Evolutionary conservation across 2,329 filamentous ascomycete genomes (phyloP).

Genomic region (Phialophora macrospora): DNA sequence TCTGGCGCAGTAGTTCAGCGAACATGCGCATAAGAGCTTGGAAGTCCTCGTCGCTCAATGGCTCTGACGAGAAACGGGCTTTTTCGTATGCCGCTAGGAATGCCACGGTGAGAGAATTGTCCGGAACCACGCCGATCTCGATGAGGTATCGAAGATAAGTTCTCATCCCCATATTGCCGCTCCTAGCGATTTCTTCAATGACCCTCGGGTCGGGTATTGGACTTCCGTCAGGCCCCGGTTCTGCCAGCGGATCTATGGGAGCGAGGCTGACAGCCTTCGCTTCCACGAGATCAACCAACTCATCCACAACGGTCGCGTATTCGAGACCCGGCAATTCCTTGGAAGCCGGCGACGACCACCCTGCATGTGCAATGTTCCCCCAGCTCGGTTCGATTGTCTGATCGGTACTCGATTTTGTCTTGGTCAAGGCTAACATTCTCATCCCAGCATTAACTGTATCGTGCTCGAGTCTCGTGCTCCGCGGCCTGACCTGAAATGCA

Average conservation of each 20-base stretch:
- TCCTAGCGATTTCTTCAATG: slow-evolving; percentile 72
- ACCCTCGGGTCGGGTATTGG: slow-evolving; percentile 53
- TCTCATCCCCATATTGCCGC: slow-evolving; percentile 72
- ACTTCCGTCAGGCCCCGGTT: slow-evolving; percentile 46
- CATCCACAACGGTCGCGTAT: slow-evolving; percentile 78
- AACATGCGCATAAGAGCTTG: slow-evolving; percentile 81
- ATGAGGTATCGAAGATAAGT: slow-evolving; percentile 77
- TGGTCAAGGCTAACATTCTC: slow-evolving; percentile 33
- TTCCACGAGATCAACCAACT: slow-evolving; percentile 88
- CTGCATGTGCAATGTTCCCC: slow-evolving; percentile 83
- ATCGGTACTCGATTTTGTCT: slow-evolving; percentile 31
- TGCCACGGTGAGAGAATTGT: slow-evolving; percentile 54
- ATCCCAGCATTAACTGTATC: slow-evolving; percentile 28
- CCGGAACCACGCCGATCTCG: slow-evolving; percentile 65
- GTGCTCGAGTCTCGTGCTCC: slow-evolving; percentile 58
- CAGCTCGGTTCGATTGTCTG: slow-evolving; percentile 62
- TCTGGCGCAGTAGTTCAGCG: slow-evolving; percentile 75
- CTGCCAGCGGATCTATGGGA: slow-evolving; percentile 60
- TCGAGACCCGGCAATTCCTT: slow-evolving; percentile 78
- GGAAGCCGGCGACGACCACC: slow-evolving; percentile 82
- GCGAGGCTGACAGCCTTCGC: slow-evolving; percentile 89
- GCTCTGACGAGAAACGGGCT: slow-evolving; percentile 76
- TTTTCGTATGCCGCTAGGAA: slow-evolving; percentile 82
- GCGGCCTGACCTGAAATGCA: slow-evolving; percentile 75
- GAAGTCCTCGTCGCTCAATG: slow-evolving; percentile 73